A percentile compares a stretch with the other conserved stretches of the same genome.
phyloP scores from a whole-genome alignment of 2,329 filamentous ascomycete species.

The Diplodia sapinea region DNA sequence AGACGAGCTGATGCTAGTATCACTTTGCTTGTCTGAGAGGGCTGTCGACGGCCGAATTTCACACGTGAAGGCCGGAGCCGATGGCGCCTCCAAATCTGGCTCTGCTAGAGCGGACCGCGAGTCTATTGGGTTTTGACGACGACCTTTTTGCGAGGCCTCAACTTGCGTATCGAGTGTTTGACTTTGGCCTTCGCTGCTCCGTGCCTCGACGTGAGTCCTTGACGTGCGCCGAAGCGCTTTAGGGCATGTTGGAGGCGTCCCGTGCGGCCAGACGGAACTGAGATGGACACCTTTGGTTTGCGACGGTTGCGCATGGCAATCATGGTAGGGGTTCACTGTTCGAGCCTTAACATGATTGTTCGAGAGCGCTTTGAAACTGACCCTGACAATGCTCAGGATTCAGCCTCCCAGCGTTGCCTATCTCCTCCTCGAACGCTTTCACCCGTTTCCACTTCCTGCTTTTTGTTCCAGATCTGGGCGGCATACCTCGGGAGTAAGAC shows the following conservation, averaged over 20 bases:
- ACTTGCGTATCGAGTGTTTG: not conserved
- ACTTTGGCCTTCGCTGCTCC: slow-evolving; percentile 14
- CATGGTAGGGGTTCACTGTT: not conserved
- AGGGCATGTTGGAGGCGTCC: not conserved
- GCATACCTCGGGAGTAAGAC: slow-evolving; percentile 7
- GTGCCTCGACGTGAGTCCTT: slow-evolving; percentile 18
- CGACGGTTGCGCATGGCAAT: not conserved
- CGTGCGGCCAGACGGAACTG: not conserved
- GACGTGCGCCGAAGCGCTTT: slow-evolving; percentile 9
- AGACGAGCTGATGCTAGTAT: not conserved
- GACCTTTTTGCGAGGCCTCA: slow-evolving; percentile 9
- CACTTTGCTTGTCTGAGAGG: not conserved
- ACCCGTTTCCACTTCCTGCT: not conserved
- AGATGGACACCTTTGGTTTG: not conserved
- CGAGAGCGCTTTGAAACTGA: no score
- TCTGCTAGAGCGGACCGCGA: no score
- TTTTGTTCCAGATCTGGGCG: not conserved
- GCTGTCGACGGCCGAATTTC: not conserved
- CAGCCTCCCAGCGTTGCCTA: not conserved
- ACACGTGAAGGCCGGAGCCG: not conserved
- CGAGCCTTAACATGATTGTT: not conserved
- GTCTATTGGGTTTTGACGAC: not conserved
- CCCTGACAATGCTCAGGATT: not conserved
- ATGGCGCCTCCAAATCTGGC: not conserved
- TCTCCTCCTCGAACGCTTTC: not conserved